Evolutionary conservation across 2,329 filamentous ascomycete genomes (phyloP).

Genomic region (Colletotrichum sp.): DNA sequence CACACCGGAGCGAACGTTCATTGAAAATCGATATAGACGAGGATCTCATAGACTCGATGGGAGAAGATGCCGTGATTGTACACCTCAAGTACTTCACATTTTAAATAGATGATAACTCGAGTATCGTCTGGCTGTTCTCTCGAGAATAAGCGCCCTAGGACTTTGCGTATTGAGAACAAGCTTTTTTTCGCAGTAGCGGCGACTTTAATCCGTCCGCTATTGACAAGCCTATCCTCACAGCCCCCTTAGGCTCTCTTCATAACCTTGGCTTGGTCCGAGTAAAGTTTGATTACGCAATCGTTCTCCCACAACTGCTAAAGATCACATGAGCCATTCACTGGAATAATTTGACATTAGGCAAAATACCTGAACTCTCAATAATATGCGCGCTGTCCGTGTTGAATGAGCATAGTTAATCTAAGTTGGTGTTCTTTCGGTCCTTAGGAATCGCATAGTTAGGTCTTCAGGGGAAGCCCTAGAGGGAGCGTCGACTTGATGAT

Average conservation of each 20-base stretch:
- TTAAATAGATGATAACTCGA: too few species aligned
- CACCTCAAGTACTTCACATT: too few species aligned
- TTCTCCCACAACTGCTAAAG: background rate
- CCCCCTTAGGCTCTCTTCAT: background rate
- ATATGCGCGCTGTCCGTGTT: background rate
- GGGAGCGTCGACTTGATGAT: background rate
- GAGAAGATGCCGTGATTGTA: too few species aligned
- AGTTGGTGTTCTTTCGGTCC: background rate
- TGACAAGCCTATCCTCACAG: background rate
- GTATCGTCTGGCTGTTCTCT: background rate
- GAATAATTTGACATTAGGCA: background rate
- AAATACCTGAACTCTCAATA: background rate
- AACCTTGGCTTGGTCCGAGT: background rate
- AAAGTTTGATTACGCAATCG: background rate
- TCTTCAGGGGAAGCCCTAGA: background rate
- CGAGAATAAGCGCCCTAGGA: background rate
- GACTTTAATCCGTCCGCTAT: background rate
- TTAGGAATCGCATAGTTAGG: background rate
- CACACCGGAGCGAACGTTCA: too few species aligned
- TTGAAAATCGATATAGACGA: too few species aligned
- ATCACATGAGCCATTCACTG: background rate
- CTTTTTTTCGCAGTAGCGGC: background rate
- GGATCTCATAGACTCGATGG: too few species aligned
- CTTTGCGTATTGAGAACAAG: background rate
- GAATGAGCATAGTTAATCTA: background rate